Evolutionary conservation across 2,329 filamentous ascomycete species (phyloP).

Genomic region (Podosphaera xanthii): DNA sequence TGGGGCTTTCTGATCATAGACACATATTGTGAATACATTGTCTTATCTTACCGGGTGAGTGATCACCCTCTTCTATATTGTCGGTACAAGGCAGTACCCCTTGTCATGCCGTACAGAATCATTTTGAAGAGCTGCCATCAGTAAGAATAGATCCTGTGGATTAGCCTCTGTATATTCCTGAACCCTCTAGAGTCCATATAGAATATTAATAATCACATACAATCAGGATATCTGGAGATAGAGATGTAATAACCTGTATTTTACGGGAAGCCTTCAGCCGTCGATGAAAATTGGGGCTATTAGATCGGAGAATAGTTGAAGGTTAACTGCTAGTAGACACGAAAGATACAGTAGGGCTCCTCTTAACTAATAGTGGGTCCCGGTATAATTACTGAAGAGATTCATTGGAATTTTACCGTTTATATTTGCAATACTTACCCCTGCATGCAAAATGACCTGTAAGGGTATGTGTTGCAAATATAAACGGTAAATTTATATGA

Average conservation of each 20-base stretch:
- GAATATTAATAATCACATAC: background rate
- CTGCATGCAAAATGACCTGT: too few species aligned
- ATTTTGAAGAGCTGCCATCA: background rate
- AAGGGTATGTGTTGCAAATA: too few species aligned
- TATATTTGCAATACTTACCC: too few species aligned
- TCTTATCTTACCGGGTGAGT: background rate
- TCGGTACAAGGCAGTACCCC: background rate
- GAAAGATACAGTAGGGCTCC: too few species aligned
- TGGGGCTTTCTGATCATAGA: background rate
- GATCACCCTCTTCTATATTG: background rate
- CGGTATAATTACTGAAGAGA: too few species aligned
- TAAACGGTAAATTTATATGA: too few species aligned
- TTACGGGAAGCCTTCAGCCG: too few species aligned
- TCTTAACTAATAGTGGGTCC: too few species aligned
- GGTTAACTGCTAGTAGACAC: too few species aligned
- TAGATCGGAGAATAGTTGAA: too few species aligned
- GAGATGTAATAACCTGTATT: background rate
- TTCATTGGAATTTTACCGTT: too few species aligned
- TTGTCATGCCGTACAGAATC: background rate
- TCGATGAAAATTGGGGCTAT: too few species aligned
- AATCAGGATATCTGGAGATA: background rate
- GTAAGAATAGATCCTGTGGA: background rate
- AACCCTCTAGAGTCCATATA: background rate
- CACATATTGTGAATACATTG: background rate
- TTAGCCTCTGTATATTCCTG: background rate